Conservation (phyloP, 2,329 filamentous ascomycete genomes). For the Fusarium lyarnte region DNA sequence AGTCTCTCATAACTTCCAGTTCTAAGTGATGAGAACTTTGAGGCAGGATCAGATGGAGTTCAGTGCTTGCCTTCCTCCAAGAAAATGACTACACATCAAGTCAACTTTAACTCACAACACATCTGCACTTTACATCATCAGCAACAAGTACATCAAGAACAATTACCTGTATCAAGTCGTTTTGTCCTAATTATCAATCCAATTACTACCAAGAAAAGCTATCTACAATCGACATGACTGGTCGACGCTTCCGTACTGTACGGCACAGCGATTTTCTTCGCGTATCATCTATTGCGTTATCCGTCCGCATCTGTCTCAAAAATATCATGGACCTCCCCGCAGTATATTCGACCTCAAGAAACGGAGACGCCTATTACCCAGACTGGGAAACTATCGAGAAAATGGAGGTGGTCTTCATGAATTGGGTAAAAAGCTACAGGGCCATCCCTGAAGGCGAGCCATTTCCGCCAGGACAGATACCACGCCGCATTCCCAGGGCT, state of each 20-base stretch:
- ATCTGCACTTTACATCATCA: not conserved
- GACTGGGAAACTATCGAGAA: not conserved
- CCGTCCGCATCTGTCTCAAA: not conserved
- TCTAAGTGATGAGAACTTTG: too few species aligned
- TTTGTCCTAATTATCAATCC: not conserved
- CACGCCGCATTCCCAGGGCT: not conserved
- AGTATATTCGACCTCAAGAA: not conserved
- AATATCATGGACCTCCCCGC: not conserved
- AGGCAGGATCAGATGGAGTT: not conserved
- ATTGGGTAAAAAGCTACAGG: not conserved
- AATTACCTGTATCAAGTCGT: not conserved
- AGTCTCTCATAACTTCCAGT: not conserved
- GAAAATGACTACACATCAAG: not conserved
- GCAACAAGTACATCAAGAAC: not conserved
- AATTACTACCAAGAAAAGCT: not conserved
- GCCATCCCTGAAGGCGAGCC: not conserved
- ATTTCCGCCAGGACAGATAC: not conserved
- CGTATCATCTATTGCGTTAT: not conserved
- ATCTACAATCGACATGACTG: not conserved
- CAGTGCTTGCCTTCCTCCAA: not conserved
- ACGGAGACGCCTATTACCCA: not conserved
- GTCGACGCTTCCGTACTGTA: not conserved
- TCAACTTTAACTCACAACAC: not conserved
- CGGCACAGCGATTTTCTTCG: not conserved
- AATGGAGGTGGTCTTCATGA: not conserved